Evolutionary conservation across 2,329 filamentous ascomycete species (phyloP).

Genomic region (Ophiostoma pallidulum): DNA sequence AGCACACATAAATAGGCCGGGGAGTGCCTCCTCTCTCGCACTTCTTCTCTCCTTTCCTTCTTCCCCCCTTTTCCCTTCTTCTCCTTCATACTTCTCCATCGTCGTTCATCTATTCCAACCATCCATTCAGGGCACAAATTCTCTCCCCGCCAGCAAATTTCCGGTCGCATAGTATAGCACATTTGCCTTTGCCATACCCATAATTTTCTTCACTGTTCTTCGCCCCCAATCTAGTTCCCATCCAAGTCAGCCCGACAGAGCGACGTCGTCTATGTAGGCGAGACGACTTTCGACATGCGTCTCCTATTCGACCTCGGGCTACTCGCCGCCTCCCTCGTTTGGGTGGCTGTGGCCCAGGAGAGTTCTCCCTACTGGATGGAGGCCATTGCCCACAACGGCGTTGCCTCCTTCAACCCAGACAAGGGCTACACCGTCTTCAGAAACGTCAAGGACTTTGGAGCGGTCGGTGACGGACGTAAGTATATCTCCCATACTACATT

Average conservation of each 20-base stretch:
- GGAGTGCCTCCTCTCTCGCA: neutral
- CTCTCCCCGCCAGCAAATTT: too few species aligned
- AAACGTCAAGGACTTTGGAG: constrained; percentile 36
- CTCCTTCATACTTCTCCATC: neutral
- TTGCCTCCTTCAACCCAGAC: constrained; percentile 36
- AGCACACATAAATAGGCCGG: neutral
- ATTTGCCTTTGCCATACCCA: too few species aligned
- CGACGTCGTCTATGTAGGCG: neutral
- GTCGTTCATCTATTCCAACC: neutral
- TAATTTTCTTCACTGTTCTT: too few species aligned
- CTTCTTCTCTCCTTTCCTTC: neutral
- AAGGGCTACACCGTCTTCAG: constrained; percentile 19
- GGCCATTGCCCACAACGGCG: constrained; percentile 36
- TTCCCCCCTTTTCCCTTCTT: neutral
- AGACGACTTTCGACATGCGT: constrained; percentile 3
- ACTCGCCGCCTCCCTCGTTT: constrained; percentile 2
- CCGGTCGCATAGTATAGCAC: too few species aligned
- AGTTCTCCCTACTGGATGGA: constrained; percentile 31
- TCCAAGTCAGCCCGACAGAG: too few species aligned
- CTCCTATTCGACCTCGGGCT: constrained; percentile 1
- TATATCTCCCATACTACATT: too few species aligned
- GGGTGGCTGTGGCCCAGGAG: constrained; percentile 13
- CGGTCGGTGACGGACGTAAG: constrained; percentile 57
- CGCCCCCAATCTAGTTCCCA: neutral
- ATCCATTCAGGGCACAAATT: too few species aligned